These are phyloP conservation scores for Trichaptum fuscoviolaceum DNA, from an alignment of 768 basidiomycete genomes.

Conservation along the genomic window DNA sequence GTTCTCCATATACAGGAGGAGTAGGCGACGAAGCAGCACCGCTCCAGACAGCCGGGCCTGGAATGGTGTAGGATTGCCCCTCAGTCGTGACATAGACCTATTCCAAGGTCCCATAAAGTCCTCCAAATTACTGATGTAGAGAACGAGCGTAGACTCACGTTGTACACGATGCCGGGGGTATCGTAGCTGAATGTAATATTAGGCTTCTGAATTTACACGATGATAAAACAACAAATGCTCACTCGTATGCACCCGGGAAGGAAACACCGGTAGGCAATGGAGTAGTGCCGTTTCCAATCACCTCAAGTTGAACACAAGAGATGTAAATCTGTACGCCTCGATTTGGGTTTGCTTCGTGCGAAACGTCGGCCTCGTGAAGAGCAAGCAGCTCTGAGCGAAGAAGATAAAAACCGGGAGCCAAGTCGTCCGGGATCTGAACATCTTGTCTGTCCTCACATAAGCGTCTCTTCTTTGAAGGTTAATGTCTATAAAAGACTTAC, in stretches of 20 bases:
- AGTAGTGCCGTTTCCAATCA: conserved; percentile 9
- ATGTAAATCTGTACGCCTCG: conserved; percentile 9
- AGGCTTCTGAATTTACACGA: neutral
- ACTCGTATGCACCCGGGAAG: conserved; percentile 13
- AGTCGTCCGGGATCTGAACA: conserved; percentile 9
- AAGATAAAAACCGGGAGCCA: conserved; percentile 13
- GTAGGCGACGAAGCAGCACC: conserved; percentile 5
- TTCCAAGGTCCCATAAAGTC: neutral
- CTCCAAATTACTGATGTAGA: neutral
- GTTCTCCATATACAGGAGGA: neutral
- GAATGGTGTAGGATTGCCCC: conserved; percentile 10
- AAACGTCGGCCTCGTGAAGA: conserved; percentile 10
- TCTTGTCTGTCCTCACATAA: conserved; percentile 7
- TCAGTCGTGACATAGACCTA: conserved; percentile 6
- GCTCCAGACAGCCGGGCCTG: conserved; percentile 12
- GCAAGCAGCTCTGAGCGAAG: conserved; percentile 13
- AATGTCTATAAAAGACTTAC: neutral
- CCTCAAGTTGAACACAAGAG: conserved; percentile 12
- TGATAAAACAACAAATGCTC: neutral
- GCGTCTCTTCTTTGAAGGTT: neutral
- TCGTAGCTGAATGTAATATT: neutral
- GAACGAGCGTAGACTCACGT: neutral
- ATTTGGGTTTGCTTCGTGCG: conserved; percentile 5
- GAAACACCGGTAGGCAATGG: conserved; percentile 11
- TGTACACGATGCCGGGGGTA: neutral